Percentiles rank a stretch among this genome's conserved stretches.
Conservation (phyloP, 2,329 filamentous ascomycete genomes). For the Colletotrichum brevisporum region DNA sequence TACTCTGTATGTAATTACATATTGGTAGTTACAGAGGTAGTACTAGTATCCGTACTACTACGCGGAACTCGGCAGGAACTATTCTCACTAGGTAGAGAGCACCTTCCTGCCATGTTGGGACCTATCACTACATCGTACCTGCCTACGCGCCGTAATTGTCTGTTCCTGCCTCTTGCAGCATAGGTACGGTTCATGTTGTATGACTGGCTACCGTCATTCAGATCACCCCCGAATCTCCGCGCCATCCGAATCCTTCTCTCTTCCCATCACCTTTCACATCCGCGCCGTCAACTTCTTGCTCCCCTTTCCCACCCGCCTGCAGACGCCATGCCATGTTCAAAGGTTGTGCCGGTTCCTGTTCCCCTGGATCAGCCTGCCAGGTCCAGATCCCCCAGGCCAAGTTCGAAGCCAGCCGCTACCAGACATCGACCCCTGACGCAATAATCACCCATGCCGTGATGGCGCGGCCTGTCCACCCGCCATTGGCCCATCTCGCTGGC, state of each 20-base stretch:
- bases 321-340: slow-evolving; percentile 7
- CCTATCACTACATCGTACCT: too few relatives aligned
- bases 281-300: neutral
- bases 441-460: slow-evolving; percentile 33
- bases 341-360: neutral
- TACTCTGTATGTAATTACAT: too few relatives aligned
- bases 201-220: too few relatives aligned
- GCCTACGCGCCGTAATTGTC: too few relatives aligned
- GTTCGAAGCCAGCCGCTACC: slow-evolving; percentile 12
- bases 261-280: neutral
- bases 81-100: too few relatives aligned
- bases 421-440: slow-evolving; percentile 21
- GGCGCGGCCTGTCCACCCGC: slow-evolving; percentile 30
- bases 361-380: neutral
- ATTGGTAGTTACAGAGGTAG: too few relatives aligned
- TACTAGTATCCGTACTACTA: too few relatives aligned
- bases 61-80: neutral
- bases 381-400: slow-evolving; percentile 27
- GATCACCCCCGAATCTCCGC: too few relatives aligned
- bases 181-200: too few relatives aligned
- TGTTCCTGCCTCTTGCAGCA: too few relatives aligned
- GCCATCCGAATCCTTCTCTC: too few relatives aligned
- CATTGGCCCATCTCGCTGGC: slow-evolving; percentile 32
- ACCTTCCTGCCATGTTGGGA: too few relatives aligned
- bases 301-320: slow-evolving; percentile 2